Percentiles rank a stretch among this genome's conserved stretches.
Conservation (phyloP, 164 flowering plant species). For the Nelumbo lutea region DNA sequence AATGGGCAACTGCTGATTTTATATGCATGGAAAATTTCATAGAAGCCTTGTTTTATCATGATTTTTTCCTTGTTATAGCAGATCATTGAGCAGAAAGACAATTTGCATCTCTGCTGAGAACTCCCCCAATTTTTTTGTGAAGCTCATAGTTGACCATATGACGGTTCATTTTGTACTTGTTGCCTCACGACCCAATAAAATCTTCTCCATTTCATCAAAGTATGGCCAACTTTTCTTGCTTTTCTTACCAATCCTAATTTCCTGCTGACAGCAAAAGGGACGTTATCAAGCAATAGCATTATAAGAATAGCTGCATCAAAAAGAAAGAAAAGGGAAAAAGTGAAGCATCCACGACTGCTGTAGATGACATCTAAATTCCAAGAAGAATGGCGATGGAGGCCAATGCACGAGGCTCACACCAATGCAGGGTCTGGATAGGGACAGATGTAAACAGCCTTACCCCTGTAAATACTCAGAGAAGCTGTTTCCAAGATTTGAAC, state of each 20-base stretch:
- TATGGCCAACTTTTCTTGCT: constrained; percentile 68
- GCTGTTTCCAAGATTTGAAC: too few relatives aligned
- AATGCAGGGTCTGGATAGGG: too few relatives aligned
- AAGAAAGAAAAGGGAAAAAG: too few relatives aligned
- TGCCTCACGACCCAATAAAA: constrained; percentile 36
- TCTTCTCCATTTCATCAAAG: constrained; percentile 54
- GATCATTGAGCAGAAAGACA: not conserved
- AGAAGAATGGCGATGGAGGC: too few relatives aligned
- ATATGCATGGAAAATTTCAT: too few relatives aligned
- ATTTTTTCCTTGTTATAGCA: not conserved
- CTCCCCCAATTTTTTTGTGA: constrained; percentile 1
- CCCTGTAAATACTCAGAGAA: too few relatives aligned
- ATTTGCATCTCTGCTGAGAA: not conserved
- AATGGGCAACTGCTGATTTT: too few relatives aligned
- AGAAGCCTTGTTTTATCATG: not conserved
- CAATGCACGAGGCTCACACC: too few relatives aligned
- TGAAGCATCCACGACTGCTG: too few relatives aligned
- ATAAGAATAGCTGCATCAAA: too few relatives aligned
- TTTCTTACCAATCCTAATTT: constrained; percentile 40
- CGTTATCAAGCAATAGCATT: not conserved
- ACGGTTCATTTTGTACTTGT: constrained; percentile 30
- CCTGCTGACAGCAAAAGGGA: constrained; percentile 39
- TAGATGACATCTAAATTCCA: too few relatives aligned
- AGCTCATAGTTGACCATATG: not conserved
- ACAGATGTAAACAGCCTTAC: too few relatives aligned